Conservation (phyloP, 805 yeast species). For the Teunomyces panamensis region DNA sequence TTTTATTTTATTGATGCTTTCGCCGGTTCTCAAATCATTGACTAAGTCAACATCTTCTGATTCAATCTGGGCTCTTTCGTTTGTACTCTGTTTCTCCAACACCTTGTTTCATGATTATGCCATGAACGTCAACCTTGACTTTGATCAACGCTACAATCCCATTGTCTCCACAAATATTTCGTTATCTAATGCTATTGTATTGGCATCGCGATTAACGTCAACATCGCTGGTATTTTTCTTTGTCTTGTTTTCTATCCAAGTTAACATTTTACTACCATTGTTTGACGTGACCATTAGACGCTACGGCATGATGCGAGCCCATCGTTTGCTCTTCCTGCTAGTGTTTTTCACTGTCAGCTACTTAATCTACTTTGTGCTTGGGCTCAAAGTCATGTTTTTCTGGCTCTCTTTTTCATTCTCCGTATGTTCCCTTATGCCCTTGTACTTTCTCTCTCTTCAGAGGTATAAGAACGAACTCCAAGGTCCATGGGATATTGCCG, state of each 20-base stretch:
- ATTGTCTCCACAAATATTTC: constrained; percentile 79
- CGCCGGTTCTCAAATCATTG: constrained; percentile 87
- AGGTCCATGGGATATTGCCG: constrained; percentile 93
- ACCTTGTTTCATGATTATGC: constrained; percentile 68
- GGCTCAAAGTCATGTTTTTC: constrained; percentile 29
- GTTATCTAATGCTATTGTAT: constrained; percentile 79
- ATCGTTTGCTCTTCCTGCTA: constrained; percentile 20
- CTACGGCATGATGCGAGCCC: constrained; percentile 23
- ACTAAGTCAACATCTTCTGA: constrained; percentile 89
- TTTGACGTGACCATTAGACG: constrained; percentile 60
- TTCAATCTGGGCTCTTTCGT: constrained; percentile 89
- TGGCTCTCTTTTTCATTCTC: constrained; percentile 52
- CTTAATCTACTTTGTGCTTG: constrained; percentile 27
- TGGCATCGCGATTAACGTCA: constrained; percentile 81
- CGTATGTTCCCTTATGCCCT: constrained; percentile 60
- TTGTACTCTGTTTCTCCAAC: constrained; percentile 72
- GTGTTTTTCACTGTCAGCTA: constrained; percentile 25
- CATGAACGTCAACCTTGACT: constrained; percentile 35
- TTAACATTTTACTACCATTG: constrained; percentile 69
- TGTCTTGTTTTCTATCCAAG: constrained; percentile 67
- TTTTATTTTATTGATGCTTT: constrained; percentile 68
- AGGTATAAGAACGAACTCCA: constrained; percentile 80
- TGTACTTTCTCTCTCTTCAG: constrained; percentile 67
- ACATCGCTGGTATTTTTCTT: constrained; percentile 81
- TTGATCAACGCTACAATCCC: constrained; percentile 33